Evolutionary conservation across 305 asterid species (phyloP).

Genomic region (Fraxinus greggii): DNA sequence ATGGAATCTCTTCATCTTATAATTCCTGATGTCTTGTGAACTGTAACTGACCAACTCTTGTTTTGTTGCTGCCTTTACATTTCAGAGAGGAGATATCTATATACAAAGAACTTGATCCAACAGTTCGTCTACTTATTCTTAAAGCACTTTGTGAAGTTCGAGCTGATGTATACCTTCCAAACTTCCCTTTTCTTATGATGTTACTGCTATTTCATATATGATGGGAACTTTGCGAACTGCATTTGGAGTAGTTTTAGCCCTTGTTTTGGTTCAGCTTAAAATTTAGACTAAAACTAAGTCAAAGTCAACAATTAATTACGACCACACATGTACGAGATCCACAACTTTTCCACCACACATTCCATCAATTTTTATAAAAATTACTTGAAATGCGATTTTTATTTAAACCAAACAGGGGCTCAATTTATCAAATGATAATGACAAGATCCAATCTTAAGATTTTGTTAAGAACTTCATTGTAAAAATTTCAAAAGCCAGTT

Average conservation of each 20-base stretch:
- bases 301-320: no score
- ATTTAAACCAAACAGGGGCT: background rate
- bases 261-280: background rate
- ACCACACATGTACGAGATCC: background rate
- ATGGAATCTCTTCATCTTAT: slow-evolving; percentile 25
- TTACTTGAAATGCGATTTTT: background rate
- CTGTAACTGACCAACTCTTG: background rate
- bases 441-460: background rate
- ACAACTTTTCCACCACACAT: background rate
- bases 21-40: slow-evolving; percentile 5
- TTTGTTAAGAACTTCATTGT: slow-evolving; percentile 8
- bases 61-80: slow-evolving; percentile 13
- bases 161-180: slow-evolving; percentile 58
- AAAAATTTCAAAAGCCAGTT: slow-evolving; percentile 10
- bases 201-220: slow-evolving; percentile 4
- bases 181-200: slow-evolving; percentile 11
- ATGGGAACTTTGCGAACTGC: background rate
- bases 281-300: background rate
- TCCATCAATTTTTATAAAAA: no score
- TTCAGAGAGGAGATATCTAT: slow-evolving; percentile 67
- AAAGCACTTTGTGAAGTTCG: slow-evolving; percentile 93
- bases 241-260: background rate
- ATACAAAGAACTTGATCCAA: slow-evolving; percentile 75
- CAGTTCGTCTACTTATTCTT: slow-evolving; percentile 61
- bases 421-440: no score